Conservation (phyloP, 306 rosid species). For the Cucurbita moschata region DNA sequence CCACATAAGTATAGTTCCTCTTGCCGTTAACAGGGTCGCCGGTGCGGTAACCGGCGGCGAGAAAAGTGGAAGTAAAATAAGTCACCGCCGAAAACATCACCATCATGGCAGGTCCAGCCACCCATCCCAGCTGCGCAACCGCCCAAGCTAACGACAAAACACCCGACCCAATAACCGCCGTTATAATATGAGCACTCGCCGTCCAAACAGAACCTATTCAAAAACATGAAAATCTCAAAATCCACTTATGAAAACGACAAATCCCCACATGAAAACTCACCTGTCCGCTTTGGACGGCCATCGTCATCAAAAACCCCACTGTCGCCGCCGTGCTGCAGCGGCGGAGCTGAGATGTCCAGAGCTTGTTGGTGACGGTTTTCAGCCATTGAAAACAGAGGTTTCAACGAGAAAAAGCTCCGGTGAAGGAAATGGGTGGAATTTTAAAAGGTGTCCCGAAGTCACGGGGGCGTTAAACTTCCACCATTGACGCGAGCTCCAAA, state of each 20-base stretch:
- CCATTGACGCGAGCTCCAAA: too few relatives aligned
- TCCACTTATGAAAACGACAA: neutral
- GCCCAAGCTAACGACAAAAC: conserved; percentile 16
- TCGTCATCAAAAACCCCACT: neutral
- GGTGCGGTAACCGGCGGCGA: conserved; percentile 11
- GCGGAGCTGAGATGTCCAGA: neutral
- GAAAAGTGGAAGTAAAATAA: conserved; percentile 12
- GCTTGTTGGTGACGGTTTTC: neutral
- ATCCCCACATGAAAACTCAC: neutral
- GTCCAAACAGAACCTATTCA: conserved; percentile 6
- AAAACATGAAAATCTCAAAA: too few relatives aligned
- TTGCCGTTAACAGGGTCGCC: conserved; percentile 8
- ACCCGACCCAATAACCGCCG: conserved; percentile 14
- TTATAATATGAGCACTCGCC: conserved; percentile 15
- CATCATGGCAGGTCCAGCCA: conserved; percentile 8
- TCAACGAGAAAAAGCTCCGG: too few relatives aligned
- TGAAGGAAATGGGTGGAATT: too few relatives aligned
- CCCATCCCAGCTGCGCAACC: conserved; percentile 16
- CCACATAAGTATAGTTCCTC: conserved; percentile 10
- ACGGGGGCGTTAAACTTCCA: too few relatives aligned
- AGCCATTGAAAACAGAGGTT: neutral
- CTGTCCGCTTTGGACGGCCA: conserved; percentile 12
- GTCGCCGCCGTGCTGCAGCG: neutral
- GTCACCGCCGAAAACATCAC: conserved; percentile 10
- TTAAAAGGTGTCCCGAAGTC: too few relatives aligned